Evolutionary conservation across 2,329 filamentous ascomycete genomes (phyloP), one percentile per base, ranked within the genome.

Genomic region (Emericellopsis atlantica): DNA sequence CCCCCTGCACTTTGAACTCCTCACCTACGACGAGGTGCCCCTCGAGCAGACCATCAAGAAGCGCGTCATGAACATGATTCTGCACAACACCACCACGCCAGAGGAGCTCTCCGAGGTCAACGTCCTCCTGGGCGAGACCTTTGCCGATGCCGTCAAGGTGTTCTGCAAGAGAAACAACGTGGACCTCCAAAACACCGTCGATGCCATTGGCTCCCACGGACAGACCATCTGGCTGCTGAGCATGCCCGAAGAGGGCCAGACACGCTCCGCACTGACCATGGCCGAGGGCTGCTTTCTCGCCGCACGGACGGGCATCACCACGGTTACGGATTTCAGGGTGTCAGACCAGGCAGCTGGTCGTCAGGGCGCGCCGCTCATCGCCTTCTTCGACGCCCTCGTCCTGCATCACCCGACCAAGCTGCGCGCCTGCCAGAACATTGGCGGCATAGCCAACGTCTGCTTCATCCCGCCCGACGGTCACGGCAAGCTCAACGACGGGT

Each of bases 21-120:
- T 76, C n/a, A 55, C 71, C 55, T 75, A 76, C 51, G 70, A 66
- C 37, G 72, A 77, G 47, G 61, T 74, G n/a, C 66, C 70, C 1
- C 56, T 79, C 14, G 66, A 71, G 23, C 63, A 60, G 23, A 58
- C 52, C 6, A 68, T 77, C 54, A 77, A 76, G 55, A 69, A 68
- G 48, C 64, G 67, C 2, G 67, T 78, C 29, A 69, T 79, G 61
- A 61, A 67, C 40, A 70, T 77, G 53, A 76, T 79, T 44, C 59
- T 68, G 29, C 61, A 72, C 50, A 69, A 74, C 50, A 60, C 58
- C 36, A 74, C 69, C 5, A 68, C 70, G 2, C 67, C 72, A 1
- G 66, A 67, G 36, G 69, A 70, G 47, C 54, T 76, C 12, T 70
- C 72, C 4, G 68, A 74, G 48, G 64, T 77, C 44, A 78, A 79